Evolutionary conservation across 2,329 filamentous ascomycete genomes (phyloP).

Genomic region (Delphinella strobiligena): DNA sequence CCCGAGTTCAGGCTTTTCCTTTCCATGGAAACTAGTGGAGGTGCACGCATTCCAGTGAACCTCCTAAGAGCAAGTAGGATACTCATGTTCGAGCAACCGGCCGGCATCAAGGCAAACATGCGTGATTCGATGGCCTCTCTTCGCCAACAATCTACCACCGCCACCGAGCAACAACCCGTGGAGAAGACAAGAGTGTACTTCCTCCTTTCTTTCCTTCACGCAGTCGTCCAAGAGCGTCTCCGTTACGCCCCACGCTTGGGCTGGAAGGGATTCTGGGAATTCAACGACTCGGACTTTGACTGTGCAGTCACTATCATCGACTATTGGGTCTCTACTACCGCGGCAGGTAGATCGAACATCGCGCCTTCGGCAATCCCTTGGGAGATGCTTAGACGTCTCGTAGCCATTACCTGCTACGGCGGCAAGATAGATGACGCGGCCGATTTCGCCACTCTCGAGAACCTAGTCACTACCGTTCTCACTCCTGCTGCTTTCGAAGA

Average conservation of each 20-base stretch:
- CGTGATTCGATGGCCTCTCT: conserved; percentile 85
- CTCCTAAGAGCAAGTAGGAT: conserved; percentile 85
- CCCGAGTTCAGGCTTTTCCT: conserved; percentile 88
- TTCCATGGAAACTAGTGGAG: conserved; percentile 80
- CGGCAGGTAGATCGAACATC: conserved; percentile 80
- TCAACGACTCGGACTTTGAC: conserved; percentile 97
- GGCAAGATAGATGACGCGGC: conserved; percentile 90
- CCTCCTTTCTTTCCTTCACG: conserved; percentile 85
- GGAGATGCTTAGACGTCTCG: conserved; percentile 83
- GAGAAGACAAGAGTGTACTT: conserved; percentile 86
- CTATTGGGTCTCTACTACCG: conserved; percentile 76
- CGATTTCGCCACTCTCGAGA: conserved; percentile 63
- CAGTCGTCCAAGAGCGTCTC: conserved; percentile 86
- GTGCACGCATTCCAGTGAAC: conserved; percentile 88
- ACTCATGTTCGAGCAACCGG: conserved; percentile 95
- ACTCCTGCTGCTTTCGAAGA: conserved; percentile 86
- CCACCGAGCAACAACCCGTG: conserved; percentile 49
- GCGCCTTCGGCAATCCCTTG: conserved; percentile 89
- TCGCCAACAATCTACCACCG: conserved; percentile 31
- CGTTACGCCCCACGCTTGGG: conserved; percentile 88
- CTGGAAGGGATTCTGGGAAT: conserved; percentile 99
- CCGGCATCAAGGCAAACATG: conserved; percentile 94
- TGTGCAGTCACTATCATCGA: conserved; percentile 95
- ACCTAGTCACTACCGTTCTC: conserved; percentile 65
- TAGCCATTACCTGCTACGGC: conserved; percentile 81